Conservation (phyloP, 1,284 basidiomycete genomes). For the Fomitopsis betulina region DNA sequence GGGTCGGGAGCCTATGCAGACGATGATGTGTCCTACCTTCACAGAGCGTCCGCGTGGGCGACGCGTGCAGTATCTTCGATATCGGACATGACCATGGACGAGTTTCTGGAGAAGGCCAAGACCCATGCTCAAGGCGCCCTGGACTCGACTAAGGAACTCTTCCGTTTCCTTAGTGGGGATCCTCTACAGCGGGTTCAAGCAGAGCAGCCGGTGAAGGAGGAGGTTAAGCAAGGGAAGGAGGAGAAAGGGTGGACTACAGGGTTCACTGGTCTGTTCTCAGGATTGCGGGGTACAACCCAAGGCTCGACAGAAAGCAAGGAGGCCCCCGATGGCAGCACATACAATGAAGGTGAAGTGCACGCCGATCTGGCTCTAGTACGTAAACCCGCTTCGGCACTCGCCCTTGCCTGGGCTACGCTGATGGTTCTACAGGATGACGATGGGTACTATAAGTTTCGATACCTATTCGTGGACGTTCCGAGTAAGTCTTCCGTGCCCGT, state of each 20-base stretch:
- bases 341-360: conserved; percentile 74
- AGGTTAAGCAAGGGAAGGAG: conserved; percentile 25
- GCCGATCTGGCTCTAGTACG: conserved; percentile 70
- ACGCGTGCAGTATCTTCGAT: conserved; percentile 36
- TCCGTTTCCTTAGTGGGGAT: conserved; percentile 68
- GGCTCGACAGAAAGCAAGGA: conserved; percentile 29
- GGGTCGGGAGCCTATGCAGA: conserved; percentile 24
- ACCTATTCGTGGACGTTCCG: conserved; percentile 74
- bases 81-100: conserved; percentile 50
- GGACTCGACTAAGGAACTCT: conserved; percentile 49
- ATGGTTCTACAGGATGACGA: conserved; percentile 52
- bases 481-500: conserved; percentile 41
- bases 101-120: conserved; percentile 42
- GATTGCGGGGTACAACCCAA: conserved; percentile 44
- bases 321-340: conserved; percentile 38
- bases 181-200: conserved; percentile 34
- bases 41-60: conserved; percentile 38
- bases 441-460: conserved; percentile 74
- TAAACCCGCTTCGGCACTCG: conserved; percentile 5
- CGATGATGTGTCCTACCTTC: conserved; percentile 38
- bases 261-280: conserved; percentile 65
- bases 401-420: conserved; percentile 6
- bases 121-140: conserved; percentile 33
- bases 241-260: conserved; percentile 43
- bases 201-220: conserved; percentile 21